Evolutionary conservation across 495 filamentous ascomycete species (phyloP).

Genomic region (Talaromyces adpressus): DNA sequence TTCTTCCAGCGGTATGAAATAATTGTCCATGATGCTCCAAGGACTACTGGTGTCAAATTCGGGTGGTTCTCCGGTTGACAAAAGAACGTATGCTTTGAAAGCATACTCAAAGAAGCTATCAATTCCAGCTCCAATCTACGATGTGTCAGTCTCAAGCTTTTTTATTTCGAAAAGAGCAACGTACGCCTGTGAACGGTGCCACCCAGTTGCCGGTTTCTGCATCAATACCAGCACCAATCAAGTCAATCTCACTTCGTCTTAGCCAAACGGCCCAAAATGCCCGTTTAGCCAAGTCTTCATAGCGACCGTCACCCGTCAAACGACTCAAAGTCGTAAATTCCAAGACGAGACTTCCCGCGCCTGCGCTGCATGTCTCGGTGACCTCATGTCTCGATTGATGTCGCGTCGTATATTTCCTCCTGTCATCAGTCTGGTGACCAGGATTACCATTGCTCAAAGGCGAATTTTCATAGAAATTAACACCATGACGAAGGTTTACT

Average conservation of each 20-base stretch:
- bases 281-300: constrained; percentile 80
- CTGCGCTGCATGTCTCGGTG: constrained; percentile 93
- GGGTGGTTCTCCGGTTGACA: constrained; percentile 54
- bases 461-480: constrained; percentile 83
- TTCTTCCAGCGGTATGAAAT: constrained; percentile 52
- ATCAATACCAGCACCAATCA: constrained; percentile 91
- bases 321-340: constrained; percentile 89
- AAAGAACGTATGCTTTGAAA: constrained; percentile 82
- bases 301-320: constrained; percentile 77
- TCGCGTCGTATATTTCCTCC: constrained; percentile 28
- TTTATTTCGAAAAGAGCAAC: constrained; percentile 9
- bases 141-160: not conserved
- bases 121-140: constrained; percentile 79
- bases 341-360: constrained; percentile 86
- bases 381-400: constrained; percentile 53
- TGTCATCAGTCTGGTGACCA: constrained; percentile 20
- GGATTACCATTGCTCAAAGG: constrained; percentile 38
- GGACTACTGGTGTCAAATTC: constrained; percentile 25
- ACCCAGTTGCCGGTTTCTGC: constrained; percentile 89
- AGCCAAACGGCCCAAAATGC: constrained; percentile 96
- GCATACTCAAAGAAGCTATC: constrained; percentile 99
- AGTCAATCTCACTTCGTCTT: constrained; percentile 71
- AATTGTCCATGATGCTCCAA: constrained; percentile 31
- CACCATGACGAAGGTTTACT: constrained; percentile 86
- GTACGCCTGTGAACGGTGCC: constrained; percentile 67